These are phyloP conservation scores for Elasticomyces elasticus DNA, from an alignment of 495 filamentous ascomycete genomes.

Conservation along the genomic window DNA sequence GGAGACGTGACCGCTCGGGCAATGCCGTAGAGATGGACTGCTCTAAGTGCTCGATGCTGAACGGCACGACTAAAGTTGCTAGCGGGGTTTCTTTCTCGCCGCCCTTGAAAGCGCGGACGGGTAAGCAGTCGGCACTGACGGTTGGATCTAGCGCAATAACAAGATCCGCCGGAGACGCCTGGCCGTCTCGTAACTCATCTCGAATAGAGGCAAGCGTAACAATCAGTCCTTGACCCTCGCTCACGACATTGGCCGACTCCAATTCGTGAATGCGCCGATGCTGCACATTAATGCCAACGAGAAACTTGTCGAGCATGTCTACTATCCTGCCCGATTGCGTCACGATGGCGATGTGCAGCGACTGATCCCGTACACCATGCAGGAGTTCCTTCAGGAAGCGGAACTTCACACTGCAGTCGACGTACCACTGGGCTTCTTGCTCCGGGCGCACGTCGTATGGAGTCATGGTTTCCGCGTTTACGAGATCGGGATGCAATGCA, in stretches of 20 bases:
- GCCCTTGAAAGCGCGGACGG: slow-evolving; percentile 24
- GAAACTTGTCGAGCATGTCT: slow-evolving; percentile 44
- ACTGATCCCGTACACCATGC: slow-evolving; percentile 32
- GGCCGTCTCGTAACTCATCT: slow-evolving; percentile 32
- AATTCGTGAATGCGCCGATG: slow-evolving; percentile 27
- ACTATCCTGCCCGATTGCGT: slow-evolving; percentile 36
- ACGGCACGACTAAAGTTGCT: slow-evolving; percentile 44
- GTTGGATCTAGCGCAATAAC: slow-evolving; percentile 46
- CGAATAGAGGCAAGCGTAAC: slow-evolving; percentile 41
- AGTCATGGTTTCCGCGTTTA: slow-evolving; percentile 34
- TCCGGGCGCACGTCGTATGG: slow-evolving; percentile 31
- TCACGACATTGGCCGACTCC: slow-evolving; percentile 26
- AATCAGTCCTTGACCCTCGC: slow-evolving; percentile 25
- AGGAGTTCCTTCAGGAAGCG: slow-evolving; percentile 45
- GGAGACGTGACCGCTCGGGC: slow-evolving; percentile 6
- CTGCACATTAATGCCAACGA: slow-evolving; percentile 33
- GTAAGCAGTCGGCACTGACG: slow-evolving; percentile 32
- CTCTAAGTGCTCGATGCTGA: slow-evolving; percentile 48
- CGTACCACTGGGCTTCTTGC: slow-evolving; percentile 45
- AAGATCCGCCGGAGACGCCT: slow-evolving; percentile 39
- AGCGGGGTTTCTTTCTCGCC: slow-evolving; percentile 39
- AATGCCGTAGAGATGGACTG: slow-evolving; percentile 39
- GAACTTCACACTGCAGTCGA: slow-evolving; percentile 50
- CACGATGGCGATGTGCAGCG: slow-evolving; percentile 42
- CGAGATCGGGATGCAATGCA: slow-evolving; percentile 46